Percentiles rank a stretch among this genome's conserved stretches.
These are phyloP conservation scores for Calendula officinalis DNA, from an alignment of 129 eudicot species.

Conservation along the genomic window DNA sequence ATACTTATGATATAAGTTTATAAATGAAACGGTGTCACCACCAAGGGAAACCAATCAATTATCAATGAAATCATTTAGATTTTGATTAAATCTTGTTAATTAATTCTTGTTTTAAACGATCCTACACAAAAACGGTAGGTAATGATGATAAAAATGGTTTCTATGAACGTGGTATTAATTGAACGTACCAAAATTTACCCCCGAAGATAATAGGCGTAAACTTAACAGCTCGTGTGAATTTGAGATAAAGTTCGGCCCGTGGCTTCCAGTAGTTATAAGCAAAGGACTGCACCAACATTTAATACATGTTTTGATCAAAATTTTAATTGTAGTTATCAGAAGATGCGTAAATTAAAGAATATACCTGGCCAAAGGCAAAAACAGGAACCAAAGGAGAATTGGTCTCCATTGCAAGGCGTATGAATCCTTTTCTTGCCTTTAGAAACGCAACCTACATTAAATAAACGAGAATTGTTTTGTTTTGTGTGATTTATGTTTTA, in stretches of 20 bases:
- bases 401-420: slow-evolving; percentile 71
- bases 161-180: background rate
- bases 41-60: too few species aligned
- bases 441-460: slow-evolving; percentile 61
- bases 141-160: slow-evolving; percentile 4
- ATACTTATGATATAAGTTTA: too few species aligned
- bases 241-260: slow-evolving; percentile 46
- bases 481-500: background rate
- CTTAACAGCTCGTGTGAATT: slow-evolving; percentile 67
- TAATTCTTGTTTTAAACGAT: too few species aligned
- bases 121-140: too few species aligned
- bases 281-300: slow-evolving; percentile 46
- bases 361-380: slow-evolving; percentile 87
- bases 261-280: slow-evolving; percentile 98
- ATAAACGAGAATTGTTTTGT: too few species aligned
- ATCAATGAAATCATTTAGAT: too few species aligned
- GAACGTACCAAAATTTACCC: slow-evolving; percentile 71
- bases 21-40: too few species aligned
- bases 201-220: slow-evolving; percentile 74
- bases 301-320: background rate
- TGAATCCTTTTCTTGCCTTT: slow-evolving; percentile 70
- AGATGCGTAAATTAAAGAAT: background rate
- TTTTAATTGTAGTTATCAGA: background rate
- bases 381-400: slow-evolving; percentile 87
- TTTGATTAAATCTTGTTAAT: too few species aligned